phyloP scores from a whole-genome alignment of 2,329 filamentous ascomycete genomes.

The Fusarium tupiense region DNA sequence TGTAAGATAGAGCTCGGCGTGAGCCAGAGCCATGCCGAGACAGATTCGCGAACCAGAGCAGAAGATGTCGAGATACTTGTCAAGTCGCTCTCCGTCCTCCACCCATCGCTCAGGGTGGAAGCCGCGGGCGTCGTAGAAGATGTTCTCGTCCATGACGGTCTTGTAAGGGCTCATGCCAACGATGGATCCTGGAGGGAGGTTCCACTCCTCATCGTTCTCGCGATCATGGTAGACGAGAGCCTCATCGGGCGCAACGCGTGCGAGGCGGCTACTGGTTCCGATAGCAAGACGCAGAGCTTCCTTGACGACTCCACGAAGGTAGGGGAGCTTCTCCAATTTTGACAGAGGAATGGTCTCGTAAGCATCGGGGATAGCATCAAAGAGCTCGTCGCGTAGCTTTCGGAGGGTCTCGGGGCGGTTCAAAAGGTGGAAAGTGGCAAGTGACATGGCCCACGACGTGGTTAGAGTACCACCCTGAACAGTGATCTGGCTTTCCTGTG shows the following conservation, averaged over 20 bases:
- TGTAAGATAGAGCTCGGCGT: constrained; percentile 51
- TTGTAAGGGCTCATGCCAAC: constrained; percentile 52
- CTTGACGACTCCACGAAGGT: constrained; percentile 61
- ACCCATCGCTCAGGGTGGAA: constrained; percentile 52
- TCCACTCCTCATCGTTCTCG: constrained; percentile 41
- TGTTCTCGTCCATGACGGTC: constrained; percentile 47
- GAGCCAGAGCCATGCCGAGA: constrained; percentile 51
- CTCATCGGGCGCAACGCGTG: constrained; percentile 57
- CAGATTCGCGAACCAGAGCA: constrained; percentile 50
- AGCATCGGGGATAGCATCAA: constrained; percentile 47
- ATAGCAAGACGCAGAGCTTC: constrained; percentile 62
- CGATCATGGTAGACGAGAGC: constrained; percentile 44
- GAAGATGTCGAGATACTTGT: constrained; percentile 49
- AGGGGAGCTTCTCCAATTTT: constrained; percentile 51
- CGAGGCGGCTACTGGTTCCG: constrained; percentile 57
- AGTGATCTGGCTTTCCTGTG: constrained; percentile 53
- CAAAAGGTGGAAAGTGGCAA: constrained; percentile 50
- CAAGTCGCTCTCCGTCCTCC: constrained; percentile 45
- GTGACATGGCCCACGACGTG: constrained; percentile 50
- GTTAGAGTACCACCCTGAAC: constrained; percentile 54
- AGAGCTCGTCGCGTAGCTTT: constrained; percentile 50
- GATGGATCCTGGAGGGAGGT: constrained; percentile 47
- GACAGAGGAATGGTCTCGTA: constrained; percentile 42
- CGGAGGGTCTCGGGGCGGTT: constrained; percentile 44
- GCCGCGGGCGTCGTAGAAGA: constrained; percentile 47